Base-by-base conservation (phyloP, 257 asterid genomes). In the Pogostemon cablin region DNA sequence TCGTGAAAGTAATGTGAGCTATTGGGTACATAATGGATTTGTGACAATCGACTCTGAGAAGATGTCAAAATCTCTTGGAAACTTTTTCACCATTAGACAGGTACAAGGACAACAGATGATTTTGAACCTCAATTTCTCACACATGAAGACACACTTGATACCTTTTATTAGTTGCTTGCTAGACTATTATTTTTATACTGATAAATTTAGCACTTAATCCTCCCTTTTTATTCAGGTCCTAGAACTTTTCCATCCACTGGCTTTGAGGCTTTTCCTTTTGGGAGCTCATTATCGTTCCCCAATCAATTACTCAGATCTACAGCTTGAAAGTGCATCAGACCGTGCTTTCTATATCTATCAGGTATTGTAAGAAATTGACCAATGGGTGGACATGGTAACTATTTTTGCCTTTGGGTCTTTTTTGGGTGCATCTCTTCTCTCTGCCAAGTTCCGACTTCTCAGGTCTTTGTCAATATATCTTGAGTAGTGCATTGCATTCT, bases 51-150 rank as follows among this genome's bases (percentile, higher is more conserved):
- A 93, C 83, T 87, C 96, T 11, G 93, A 91, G 78, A 93, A 93
- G 70, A 93, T 93, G 99, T 93, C 99, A 2, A 93, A 93, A 82
- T 93, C 99, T 67, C 93, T 93, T 63, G 99, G 99, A 20, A 93
- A 93, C 72, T 93, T 93, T 79, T 91, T 93, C 88, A 91, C 99
- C 47, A 93, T 93, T 64, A 87, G 96, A 68, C 88, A 91, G 97
- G 99, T 86, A 85, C 52, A 35, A 40, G 52, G 55, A 48, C 55
- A 38, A 65, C 9, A 54, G 64, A 68, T 57, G 62, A 38, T 66
- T 58, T 56, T 17, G 40, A 41, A 46, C 12, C 52, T 12, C 20
- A 54, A 46, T 37, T 38, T 68, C 52, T 47, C 64, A 43, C 62
- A 15, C 67, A 15, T 40, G 32, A 25, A 15, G 34, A 15, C 42